Conservation (phyloP, 75 land plant species). For the Azolla pinnata region DNA sequence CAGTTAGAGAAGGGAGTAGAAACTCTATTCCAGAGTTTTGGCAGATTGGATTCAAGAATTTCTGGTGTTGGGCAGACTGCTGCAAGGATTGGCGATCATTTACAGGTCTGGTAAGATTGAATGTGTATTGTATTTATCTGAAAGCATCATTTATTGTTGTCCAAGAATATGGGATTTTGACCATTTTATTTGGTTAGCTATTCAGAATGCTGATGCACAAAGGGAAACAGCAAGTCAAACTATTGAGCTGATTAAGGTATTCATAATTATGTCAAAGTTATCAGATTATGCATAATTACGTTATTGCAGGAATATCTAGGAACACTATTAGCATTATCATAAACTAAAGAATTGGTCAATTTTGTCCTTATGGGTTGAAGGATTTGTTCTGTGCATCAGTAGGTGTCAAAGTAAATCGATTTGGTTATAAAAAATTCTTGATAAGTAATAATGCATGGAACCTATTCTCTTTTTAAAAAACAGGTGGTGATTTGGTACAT, state of each 20-base stretch:
- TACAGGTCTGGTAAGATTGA: constrained; percentile 52
- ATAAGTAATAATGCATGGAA: not conserved
- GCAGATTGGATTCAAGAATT: constrained; percentile 86
- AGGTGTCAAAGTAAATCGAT: too few relatives aligned
- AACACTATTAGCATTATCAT: too few relatives aligned
- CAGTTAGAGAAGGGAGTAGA: constrained; percentile 97
- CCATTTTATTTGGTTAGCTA: not conserved
- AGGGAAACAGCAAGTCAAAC: constrained; percentile 90
- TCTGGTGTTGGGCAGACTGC: constrained; percentile 99
- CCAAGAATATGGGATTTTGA: not conserved
- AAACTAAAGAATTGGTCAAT: too few relatives aligned
- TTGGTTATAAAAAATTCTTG: too few relatives aligned
- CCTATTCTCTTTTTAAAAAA: not conserved
- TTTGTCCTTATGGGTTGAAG: too few relatives aligned
- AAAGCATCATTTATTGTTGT: not conserved
- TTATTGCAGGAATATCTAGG: too few relatives aligned
- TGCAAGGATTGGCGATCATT: constrained; percentile 97
- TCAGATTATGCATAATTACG: too few relatives aligned
- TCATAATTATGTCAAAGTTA: too few relatives aligned
- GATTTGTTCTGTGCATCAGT: too few relatives aligned
- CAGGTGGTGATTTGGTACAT: too few relatives aligned
- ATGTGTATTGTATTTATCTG: not conserved
- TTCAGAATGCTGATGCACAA: constrained; percentile 98
- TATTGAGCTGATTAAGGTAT: constrained; percentile 95
- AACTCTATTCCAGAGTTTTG: constrained; percentile 81